Evolutionary conservation across 441 rosid species (phyloP).

Genomic region (Daphne laureola): DNA sequence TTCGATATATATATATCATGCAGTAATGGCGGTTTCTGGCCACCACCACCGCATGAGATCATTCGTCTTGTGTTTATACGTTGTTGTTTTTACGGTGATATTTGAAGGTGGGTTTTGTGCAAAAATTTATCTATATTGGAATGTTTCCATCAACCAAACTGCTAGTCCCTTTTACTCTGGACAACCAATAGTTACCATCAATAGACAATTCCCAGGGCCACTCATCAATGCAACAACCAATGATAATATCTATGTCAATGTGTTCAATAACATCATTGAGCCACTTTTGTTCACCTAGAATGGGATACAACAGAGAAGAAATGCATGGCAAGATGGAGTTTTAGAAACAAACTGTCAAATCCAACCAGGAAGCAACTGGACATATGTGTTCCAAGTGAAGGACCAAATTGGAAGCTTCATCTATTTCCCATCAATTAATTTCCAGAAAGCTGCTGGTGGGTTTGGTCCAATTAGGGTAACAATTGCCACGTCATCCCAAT

Average conservation of each 20-base stretch:
- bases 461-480: conserved; percentile 54
- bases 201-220: conserved; percentile 34
- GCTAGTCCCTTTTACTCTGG: conserved; percentile 12
- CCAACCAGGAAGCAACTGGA: conserved; percentile 60
- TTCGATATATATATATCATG: no score
- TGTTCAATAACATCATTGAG: conserved; percentile 26
- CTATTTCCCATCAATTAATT: conserved; percentile 57
- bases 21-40: no score
- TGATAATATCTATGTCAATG: conserved; percentile 24
- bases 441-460: conserved; percentile 77
- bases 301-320: conserved; percentile 52
- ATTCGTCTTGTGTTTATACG: no score
- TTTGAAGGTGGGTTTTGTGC: background rate
- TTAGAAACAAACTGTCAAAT: conserved; percentile 78
- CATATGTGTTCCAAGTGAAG: conserved; percentile 53
- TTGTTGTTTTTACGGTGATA: no score
- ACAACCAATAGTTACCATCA: conserved; percentile 37
- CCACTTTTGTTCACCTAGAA: conserved; percentile 46
- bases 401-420: conserved; percentile 77
- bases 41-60: no score
- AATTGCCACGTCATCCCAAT: conserved; percentile 32
- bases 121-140: conserved; percentile 35
- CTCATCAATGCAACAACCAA: conserved; percentile 30
- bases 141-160: conserved; percentile 21
- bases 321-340: conserved; percentile 93